Evolutionary conservation across 352 stramenopile genomes (phyloP), one percentile per base, ranked within the genome.

Genomic region (Salisapilia sapeloensis): DNA sequence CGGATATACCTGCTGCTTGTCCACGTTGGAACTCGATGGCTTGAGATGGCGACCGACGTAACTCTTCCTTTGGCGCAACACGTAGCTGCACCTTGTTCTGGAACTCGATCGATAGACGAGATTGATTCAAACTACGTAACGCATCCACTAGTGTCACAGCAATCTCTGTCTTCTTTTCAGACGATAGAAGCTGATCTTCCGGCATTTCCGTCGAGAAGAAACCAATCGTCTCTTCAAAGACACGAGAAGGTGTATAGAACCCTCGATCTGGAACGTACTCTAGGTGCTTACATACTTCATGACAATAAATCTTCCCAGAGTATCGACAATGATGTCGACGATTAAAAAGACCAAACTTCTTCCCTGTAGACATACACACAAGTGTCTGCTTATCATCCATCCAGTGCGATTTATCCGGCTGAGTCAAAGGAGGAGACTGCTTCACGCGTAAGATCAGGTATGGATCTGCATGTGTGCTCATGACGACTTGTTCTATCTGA

Each of bases 141-240:
- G 62, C 59, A 38, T 91, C 69, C 7, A 86, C 76, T 24, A 89
- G 52, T n/a, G 70, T 79, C 23, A 87, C 74, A 4, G 60, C 70
- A 17, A 91, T 83, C 42, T 91, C 76, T 0, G 76, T 87, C 40
- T 91, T 91, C 49, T 91, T 91, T 42, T 91, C 76, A 0, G 62
- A 85, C 15, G 56, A 17, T 4, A 87, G 52, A 11, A 86, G 50
- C 33, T 87, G 70, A 21, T 91, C 76, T 49, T 91, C 76, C 12
- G 50, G 46, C 48, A 86, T 67, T 31, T 91, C 76, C 0, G 72
- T 89, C 7, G 64, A 89, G 40, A 91, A 86, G 13, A 70, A 58
- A 1, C 76, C 76, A 29, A 91, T 70, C 0, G 72, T 48, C 12
- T 69, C 69, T 23, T 91, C 72, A 33, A 70, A 79, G 23, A 89